phyloP scores from a whole-genome alignment of 176 grass and related monocot genomes.

The Panicum miliaceum region DNA sequence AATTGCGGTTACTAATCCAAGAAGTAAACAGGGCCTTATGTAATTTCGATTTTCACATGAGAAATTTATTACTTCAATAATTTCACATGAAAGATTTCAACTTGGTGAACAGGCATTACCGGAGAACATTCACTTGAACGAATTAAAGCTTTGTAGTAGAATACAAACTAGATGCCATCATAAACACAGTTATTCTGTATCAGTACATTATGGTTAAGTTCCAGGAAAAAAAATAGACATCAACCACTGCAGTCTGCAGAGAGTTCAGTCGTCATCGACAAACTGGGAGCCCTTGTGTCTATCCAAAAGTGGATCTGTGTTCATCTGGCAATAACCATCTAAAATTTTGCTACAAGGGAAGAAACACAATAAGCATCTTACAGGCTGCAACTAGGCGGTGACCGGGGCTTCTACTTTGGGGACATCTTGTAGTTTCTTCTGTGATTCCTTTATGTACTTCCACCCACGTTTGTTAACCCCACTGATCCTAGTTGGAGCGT shows the following conservation, averaged over 20 bases:
- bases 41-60: background rate
- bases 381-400: constrained; percentile 32
- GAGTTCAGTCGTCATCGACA: background rate
- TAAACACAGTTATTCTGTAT: constrained; percentile 6
- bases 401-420: constrained; percentile 38
- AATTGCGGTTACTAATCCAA: background rate
- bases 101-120: background rate
- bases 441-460: constrained; percentile 72
- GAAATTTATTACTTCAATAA: background rate
- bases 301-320: background rate
- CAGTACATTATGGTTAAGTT: background rate
- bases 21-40: background rate
- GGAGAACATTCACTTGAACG: background rate
- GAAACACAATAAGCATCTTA: background rate
- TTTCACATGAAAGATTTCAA: background rate
- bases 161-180: background rate
- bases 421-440: constrained; percentile 51
- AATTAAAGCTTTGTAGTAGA: background rate
- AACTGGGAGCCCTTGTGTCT: background rate
- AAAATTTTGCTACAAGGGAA: constrained; percentile 23
- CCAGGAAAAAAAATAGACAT: background rate
- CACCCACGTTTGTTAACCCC: constrained; percentile 81
- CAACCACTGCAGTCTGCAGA: background rate
- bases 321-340: constrained; percentile 33
- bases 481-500: constrained; percentile 61